phyloP scores from a whole-genome alignment of 2,329 filamentous ascomycete genomes.

The Penicillium sp. region DNA sequence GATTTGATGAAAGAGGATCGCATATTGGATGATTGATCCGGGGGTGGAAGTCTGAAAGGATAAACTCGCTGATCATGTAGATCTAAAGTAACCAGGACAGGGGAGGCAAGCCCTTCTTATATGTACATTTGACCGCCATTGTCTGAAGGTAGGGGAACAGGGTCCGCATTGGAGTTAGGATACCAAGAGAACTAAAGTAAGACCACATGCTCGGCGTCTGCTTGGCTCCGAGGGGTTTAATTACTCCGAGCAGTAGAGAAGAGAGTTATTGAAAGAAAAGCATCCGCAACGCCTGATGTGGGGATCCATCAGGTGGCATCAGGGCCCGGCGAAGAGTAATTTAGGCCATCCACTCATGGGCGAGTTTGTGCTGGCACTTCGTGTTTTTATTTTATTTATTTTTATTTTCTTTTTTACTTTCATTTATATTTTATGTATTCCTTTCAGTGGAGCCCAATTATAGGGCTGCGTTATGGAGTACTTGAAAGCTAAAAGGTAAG shows the following conservation, averaged over 20 bases:
- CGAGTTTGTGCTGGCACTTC: conserved; percentile 1
- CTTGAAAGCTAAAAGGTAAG: not conserved
- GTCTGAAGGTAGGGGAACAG: not conserved
- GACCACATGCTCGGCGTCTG: not conserved
- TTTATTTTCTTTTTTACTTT: not conserved
- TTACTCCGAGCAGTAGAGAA: not conserved
- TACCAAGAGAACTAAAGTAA: not conserved
- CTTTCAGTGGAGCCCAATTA: not conserved
- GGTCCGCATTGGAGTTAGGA: not conserved
- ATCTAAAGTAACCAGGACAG: not conserved
- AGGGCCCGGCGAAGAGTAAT: not conserved
- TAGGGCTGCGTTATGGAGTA: not conserved
- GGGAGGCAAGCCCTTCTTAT: conserved; percentile 11
- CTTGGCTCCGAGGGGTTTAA: conserved; percentile 5
- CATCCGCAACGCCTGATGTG: conserved; percentile 11
- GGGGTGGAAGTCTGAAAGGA: not conserved
- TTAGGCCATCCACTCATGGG: conserved; percentile 1
- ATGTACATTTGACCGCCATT: conserved; percentile 9
- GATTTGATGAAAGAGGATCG: not conserved
- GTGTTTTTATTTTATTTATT: not conserved
- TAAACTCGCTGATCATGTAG: not conserved
- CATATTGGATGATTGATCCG: conserved; percentile 2
- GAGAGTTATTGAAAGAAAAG: not conserved
- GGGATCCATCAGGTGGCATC: conserved; percentile 14
- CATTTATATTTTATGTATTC: not conserved